Evolutionary conservation across 345 rosid species (phyloP).

Genomic region (Melaleuca quinquenervia): DNA sequence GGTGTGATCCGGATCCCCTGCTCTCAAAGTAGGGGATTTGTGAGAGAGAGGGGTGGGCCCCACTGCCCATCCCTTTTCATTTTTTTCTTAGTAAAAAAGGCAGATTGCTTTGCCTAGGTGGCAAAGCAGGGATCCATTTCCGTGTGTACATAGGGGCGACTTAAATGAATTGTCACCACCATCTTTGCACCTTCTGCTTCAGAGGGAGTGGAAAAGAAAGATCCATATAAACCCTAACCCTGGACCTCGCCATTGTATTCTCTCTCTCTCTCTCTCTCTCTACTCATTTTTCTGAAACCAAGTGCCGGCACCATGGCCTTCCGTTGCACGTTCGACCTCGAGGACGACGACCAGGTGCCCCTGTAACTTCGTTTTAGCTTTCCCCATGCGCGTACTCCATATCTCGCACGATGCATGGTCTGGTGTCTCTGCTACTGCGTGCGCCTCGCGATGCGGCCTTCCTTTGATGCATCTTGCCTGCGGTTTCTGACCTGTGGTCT

Average conservation of each 20-base stretch:
- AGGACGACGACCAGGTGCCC: not conserved
- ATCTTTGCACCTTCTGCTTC: not conserved
- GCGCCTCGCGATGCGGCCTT: not conserved
- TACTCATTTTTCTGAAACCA: not conserved
- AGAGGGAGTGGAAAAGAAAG: not conserved
- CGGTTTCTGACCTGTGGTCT: not conserved
- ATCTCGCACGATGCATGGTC: not conserved
- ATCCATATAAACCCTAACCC: not conserved
- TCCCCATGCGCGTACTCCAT: not conserved
- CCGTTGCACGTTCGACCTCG: not conserved
- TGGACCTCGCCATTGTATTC: not conserved
- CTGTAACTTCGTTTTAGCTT: not conserved
- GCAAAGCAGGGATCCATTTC: too few species aligned
- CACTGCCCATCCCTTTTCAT: too few species aligned
- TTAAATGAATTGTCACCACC: not conserved
- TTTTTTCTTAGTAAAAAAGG: too few species aligned
- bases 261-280: not conserved
- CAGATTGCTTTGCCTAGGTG: too few species aligned
- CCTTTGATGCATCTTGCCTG: not conserved
- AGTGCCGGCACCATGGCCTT: not conserved
- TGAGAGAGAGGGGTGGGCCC: too few species aligned
- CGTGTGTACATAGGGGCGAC: too few species aligned
- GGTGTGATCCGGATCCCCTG: too few species aligned
- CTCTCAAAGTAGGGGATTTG: too few species aligned
- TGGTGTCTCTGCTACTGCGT: not conserved